A percentile compares a stretch with the other conserved stretches of the same genome.
Conservation (phyloP, 2,329 filamentous ascomycete genomes). For the Claviceps pusilla region DNA sequence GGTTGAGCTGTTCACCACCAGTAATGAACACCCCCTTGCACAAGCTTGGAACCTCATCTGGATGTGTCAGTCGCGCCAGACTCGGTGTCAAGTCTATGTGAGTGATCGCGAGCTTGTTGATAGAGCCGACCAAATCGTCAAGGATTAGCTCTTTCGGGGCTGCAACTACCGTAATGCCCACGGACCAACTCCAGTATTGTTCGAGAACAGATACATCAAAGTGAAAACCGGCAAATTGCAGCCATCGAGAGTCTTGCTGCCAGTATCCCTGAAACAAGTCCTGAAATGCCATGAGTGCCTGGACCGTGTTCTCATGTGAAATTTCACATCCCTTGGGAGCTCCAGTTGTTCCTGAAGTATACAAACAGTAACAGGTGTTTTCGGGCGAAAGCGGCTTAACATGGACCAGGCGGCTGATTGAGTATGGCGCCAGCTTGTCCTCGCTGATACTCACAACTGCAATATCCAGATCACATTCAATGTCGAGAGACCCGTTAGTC, state of each 20-base stretch:
- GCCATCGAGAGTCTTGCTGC: slow-evolving; percentile 59
- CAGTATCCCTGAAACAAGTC: slow-evolving; percentile 62
- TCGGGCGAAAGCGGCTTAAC: slow-evolving; percentile 18
- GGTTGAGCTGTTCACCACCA: slow-evolving; percentile 73
- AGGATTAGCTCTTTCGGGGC: slow-evolving; percentile 74
- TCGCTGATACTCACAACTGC: slow-evolving; percentile 13
- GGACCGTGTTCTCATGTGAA: slow-evolving; percentile 75
- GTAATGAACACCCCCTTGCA: slow-evolving; percentile 83
- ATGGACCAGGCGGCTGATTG: slow-evolving; percentile 7
- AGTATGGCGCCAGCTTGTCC: slow-evolving; percentile 12
- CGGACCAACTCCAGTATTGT: slow-evolving; percentile 91
- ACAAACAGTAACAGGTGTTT: slow-evolving; percentile 66
- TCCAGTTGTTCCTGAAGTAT: slow-evolving; percentile 77
- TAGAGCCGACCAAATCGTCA: slow-evolving; percentile 62
- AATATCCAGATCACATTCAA: neutral
- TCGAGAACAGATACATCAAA: slow-evolving; percentile 90
- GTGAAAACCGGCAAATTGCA: slow-evolving; percentile 88
- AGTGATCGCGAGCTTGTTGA: slow-evolving; percentile 59
- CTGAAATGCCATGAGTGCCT: slow-evolving; percentile 79
- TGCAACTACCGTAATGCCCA: slow-evolving; percentile 70
- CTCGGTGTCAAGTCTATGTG: slow-evolving; percentile 89
- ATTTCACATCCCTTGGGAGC: slow-evolving; percentile 79
- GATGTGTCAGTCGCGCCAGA: slow-evolving; percentile 62
- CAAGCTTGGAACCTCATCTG: slow-evolving; percentile 64
- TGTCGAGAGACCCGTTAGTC: slow-evolving; percentile 24